phyloP scores from a whole-genome alignment of 2,329 filamentous ascomycete genomes.

The Periconia macrospinosa region DNA sequence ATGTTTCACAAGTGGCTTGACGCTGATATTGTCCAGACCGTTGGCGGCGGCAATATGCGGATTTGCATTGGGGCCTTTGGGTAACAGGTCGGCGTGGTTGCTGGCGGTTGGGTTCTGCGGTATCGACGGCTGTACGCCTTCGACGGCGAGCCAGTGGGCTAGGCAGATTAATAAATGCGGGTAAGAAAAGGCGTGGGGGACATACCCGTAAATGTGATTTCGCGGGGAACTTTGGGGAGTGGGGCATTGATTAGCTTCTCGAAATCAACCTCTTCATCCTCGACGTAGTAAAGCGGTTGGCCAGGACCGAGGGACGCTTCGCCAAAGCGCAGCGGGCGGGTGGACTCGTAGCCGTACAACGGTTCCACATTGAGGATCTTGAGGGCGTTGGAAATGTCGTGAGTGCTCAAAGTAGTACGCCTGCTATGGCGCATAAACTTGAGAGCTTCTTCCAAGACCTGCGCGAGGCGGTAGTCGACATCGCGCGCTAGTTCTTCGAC shows the following conservation, averaged over 20 bases:
- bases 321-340: conserved; percentile 83
- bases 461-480: conserved; percentile 90
- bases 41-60: conserved; percentile 80
- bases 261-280: conserved; percentile 98
- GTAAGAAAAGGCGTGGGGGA: background rate
- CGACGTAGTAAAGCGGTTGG: conserved; percentile 94
- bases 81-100: conserved; percentile 83
- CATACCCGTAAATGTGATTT: conserved; percentile 87
- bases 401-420: conserved; percentile 82
- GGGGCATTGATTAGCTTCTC: conserved; percentile 98
- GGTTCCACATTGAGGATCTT: conserved; percentile 89
- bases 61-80: conserved; percentile 88
- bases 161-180: conserved; percentile 15
- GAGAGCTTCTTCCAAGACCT: conserved; percentile 89
- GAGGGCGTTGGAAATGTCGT: conserved; percentile 85
- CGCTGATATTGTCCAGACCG: conserved; percentile 78
- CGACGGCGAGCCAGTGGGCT: conserved; percentile 97
- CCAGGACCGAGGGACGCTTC: conserved; percentile 92
- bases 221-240: conserved; percentile 88
- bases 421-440: conserved; percentile 94
- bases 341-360: conserved; percentile 94
- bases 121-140: conserved; percentile 95
- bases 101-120: conserved; percentile 91
- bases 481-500: conserved; percentile 87
- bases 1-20: conserved; percentile 93